Evolutionary conservation across 345 rosid genomes (phyloP), one percentile per base, ranked within the genome.

Genomic region (Aquilaria malaccensis): DNA sequence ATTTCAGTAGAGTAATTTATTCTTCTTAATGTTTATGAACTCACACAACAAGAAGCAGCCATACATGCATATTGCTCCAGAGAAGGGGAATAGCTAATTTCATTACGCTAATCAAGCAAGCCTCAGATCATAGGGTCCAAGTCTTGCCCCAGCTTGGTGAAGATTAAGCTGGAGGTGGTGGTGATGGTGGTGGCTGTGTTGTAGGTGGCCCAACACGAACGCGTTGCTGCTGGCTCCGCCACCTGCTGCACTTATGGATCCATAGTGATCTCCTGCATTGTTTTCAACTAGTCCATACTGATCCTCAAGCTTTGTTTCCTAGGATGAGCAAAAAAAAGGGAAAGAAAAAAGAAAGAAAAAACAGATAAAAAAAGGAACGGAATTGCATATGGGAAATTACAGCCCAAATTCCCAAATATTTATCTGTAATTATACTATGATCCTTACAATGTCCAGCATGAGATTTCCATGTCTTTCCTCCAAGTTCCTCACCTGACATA

Each of bases 291-390:
- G 50, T 4, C 79, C 85, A 45, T 51, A 72, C 0, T 56, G 76
- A 33, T 75, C 79, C 47, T 77, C 82, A 50, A 66, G 63, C 74
- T 58, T 75, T 37, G 76, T 59, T 62, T 81, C 82, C 82, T 80
- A 33, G 2, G 22, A 50, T n/a, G 2, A 43, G 13, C 29, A 30
- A 30, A 48, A 22, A 2, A 3, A 29, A 3, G 22, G 22, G 22
- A 2, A 2, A 3, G 12, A 11, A 60, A 15, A 3, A 2, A 30
- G 6, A 48, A 13, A 41, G 3, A 32, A 11, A 22, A 48, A 30
- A 7, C 7, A 14, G 11, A 52, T 13, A 47, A 52, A 5, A 10
- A 14, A 7, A 57, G 45, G 3, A 60, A n/a, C 3, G 13, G 11
- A 48, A 13, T 13, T 43, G 45, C 55, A 45, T 30, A 11, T 4